Evolutionary conservation across 495 filamentous ascomycete genomes (phyloP).

Genomic region (Penicillium taxi): DNA sequence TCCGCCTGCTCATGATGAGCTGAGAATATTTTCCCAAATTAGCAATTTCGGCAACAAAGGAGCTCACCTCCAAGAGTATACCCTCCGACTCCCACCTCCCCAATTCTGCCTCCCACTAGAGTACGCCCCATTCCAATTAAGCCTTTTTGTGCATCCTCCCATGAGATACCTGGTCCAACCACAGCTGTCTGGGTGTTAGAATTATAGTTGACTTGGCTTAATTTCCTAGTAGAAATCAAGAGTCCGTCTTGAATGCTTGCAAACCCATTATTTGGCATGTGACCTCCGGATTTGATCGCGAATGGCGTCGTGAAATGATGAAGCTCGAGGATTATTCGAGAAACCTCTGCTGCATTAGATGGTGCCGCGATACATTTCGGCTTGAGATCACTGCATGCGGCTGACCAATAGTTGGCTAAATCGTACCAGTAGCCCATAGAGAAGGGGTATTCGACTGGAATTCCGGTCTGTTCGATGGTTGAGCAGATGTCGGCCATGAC

Average conservation of each 20-base stretch:
- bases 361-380: conserved; percentile 36
- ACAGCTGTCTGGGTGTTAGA: conserved; percentile 26
- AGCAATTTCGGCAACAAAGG: not conserved
- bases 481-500: conserved; percentile 31
- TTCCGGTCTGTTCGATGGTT: conserved; percentile 21
- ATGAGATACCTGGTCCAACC: conserved; percentile 34
- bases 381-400: conserved; percentile 31
- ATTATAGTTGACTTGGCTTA: conserved; percentile 31
- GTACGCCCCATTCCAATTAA: conserved; percentile 28
- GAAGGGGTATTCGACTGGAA: conserved; percentile 23
- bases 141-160: conserved; percentile 32
- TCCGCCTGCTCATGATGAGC: conserved; percentile 27
- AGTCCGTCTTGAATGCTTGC: conserved; percentile 36
- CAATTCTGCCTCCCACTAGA: conserved; percentile 32
- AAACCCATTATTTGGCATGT: conserved; percentile 39
- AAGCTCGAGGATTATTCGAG: conserved; percentile 30
- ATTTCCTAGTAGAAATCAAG: conserved; percentile 31
- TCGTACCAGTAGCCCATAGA: conserved; percentile 22
- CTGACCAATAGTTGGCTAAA: conserved; percentile 33
- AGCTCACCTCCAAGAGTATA: conserved; percentile 39
- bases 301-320: conserved; percentile 31
- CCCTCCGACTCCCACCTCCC: conserved; percentile 33
- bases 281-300: conserved; percentile 38
- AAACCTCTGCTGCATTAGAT: conserved; percentile 30
- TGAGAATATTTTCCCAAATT: conserved; percentile 1